Conservation (phyloP, 2,329 filamentous ascomycete species). For the Ophiostoma angusticollis region DNA sequence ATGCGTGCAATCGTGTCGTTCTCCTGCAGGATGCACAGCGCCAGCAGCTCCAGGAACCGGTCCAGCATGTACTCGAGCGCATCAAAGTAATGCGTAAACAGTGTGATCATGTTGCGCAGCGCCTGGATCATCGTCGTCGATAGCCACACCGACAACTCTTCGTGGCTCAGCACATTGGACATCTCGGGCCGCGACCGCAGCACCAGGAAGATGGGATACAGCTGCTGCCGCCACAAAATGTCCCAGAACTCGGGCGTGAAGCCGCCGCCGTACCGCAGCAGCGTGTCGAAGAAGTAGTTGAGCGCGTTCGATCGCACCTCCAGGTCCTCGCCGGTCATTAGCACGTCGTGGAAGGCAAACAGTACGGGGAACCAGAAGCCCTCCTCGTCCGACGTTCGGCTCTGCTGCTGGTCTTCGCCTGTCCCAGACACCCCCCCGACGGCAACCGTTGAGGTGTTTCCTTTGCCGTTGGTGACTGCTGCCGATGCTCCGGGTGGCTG, state of each 20-base stretch:
- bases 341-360: constrained; percentile 94
- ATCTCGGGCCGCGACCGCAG: constrained; percentile 92
- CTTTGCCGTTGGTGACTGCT: constrained; percentile 17
- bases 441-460: neutral
- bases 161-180: constrained; percentile 87
- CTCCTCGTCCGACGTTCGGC: constrained; percentile 81
- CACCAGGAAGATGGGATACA: constrained; percentile 98
- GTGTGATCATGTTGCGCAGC: constrained; percentile 91
- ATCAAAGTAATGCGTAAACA: constrained; percentile 98
- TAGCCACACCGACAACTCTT: constrained; percentile 95
- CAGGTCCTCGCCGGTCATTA: constrained; percentile 98
- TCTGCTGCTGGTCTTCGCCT: constrained; percentile 40
- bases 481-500: neutral
- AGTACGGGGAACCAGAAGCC: constrained; percentile 98
- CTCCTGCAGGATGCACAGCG: constrained; percentile 95
- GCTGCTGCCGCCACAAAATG: constrained; percentile 87
- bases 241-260: constrained; percentile 97
- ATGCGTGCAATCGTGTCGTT: constrained; percentile 98
- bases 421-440: no score
- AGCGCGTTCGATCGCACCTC: constrained; percentile 85
- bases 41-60: constrained; percentile 86
- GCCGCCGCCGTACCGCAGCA: constrained; percentile 78
- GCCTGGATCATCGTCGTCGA: constrained; percentile 99
- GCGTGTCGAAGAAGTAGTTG: constrained; percentile 91
- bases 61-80: constrained; percentile 96